Conservation (phyloP, 2,329 filamentous ascomycete genomes). For the Lachnellula suecica region DNA sequence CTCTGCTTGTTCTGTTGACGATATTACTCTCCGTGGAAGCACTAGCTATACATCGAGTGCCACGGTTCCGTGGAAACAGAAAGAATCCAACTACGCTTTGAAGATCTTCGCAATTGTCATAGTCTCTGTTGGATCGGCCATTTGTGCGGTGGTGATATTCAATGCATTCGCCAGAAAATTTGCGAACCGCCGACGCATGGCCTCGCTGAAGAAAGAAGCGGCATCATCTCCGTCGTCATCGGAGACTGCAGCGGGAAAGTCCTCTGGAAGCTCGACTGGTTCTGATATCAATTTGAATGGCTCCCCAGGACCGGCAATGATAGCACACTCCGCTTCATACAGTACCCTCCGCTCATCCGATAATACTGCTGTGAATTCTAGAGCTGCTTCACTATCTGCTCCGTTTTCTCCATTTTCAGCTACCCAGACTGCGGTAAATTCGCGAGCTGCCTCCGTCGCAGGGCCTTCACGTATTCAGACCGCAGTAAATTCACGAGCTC, state of each 20-base stretch:
- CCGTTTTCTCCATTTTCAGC: background rate
- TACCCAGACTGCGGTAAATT: background rate
- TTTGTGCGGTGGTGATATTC: too few relatives aligned
- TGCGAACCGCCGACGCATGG: too few relatives aligned
- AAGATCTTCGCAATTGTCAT: conserved; percentile 8
- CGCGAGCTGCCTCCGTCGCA: background rate
- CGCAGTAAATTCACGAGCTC: too few relatives aligned
- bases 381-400: background rate
- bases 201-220: too few relatives aligned
- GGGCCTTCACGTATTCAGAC: too few relatives aligned
- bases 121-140: background rate
- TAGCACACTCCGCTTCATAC: background rate
- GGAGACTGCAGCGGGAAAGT: too few relatives aligned
- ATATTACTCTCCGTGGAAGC: conserved; percentile 14
- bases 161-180: too few relatives aligned
- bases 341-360: too few relatives aligned
- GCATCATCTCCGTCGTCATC: too few relatives aligned
- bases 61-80: conserved; percentile 4
- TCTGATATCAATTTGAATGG: background rate
- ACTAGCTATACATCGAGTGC: conserved; percentile 6
- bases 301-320: background rate
- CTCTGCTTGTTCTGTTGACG: conserved; percentile 33
- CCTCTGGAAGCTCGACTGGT: too few relatives aligned
- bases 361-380: background rate
- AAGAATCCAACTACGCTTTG: too few relatives aligned